Evolutionary conservation across 495 filamentous ascomycete genomes (phyloP), one percentile per base, ranked within the genome.

Genomic region (Aspergillus baeticus): DNA sequence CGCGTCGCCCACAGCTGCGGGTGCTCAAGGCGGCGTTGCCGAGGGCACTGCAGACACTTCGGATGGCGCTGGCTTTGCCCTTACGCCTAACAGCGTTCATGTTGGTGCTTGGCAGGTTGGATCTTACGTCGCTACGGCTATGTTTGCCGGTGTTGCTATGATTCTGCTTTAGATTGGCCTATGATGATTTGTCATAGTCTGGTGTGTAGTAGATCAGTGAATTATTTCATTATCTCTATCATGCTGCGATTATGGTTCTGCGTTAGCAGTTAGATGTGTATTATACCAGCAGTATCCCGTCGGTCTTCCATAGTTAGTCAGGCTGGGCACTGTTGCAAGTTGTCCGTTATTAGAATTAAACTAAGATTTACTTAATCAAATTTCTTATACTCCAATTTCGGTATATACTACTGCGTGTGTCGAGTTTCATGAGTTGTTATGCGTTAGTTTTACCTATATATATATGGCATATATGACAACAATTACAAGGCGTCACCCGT

Each of bases 131-230:
- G 60, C 84, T n/a, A 80, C 80, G 20, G 89, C 88, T 35, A 74
- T 82, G 65, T 63, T 83, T 31, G 78, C 84, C 38, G 90, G 89
- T 53, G 83, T 77, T 44, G 80, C 78, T 33, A 90, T 94, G 87
- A 72, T 92, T 31, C 60, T 90, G 52, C 66, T 92, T 64, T 91
- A 50, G 21, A 50, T 35, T 37, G 13, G 15, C 20, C 6, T 20
- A 31, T 38, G 36, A 11, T 41, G 23, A n/a, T 52, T n/a, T 7
- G 14, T 2, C 11, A 3, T 14, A 10, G 21, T 10, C 31, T 48
- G 5, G 15, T 15, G 42, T 45, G 36, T 38, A 13, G 36, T 38
- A 38, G 11, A 38, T 14, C 5, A 5, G 36, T 38, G 36, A 5
- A 3, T 38, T 13, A 11, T 35, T 42, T 44, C 35, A 22, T 43